Base-by-base conservation (phyloP, 2,329 filamentous ascomycete species). In the Chaetomiaceae sp. region DNA sequence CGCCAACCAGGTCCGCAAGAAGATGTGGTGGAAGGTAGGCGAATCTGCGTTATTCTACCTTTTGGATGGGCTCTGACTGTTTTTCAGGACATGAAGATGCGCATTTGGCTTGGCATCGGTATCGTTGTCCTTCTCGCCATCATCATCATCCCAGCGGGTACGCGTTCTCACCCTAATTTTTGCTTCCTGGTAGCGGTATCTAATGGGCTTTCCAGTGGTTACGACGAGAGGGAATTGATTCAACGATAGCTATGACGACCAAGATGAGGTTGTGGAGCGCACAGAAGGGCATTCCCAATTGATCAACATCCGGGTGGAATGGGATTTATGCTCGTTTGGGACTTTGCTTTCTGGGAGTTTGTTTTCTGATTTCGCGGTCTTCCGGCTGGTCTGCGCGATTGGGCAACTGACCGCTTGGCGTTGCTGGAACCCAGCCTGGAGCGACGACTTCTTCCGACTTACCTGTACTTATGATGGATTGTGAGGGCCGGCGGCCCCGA, bases 41-140 rank as follows among this genome's bases (percentile, higher is more conserved):
- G 7, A 4, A 23, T 30, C 8, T 23, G 4, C 23, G 27, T 16
- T 20, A 6, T 30, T 14, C 45, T 20, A 3, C 16, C 8, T 16
- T 5, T 3, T 7, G 11, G 11, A 10, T 27, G 16, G 13, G 45
- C 30, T 29, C 43, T 62, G 29, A 59, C 59, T 41, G 18, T 42
- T 16, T n/a, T 16, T 4, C 37, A 66, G 82, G 92, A 97, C 69
- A 95, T 96, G 90, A 97, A 97, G 84, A 99, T 99, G 94, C 86
- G 94, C 72, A 94, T 96, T 79, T 97, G 92, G 75, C 78, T 99
- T 64, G 87, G 95, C 68, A 79, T 85, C 55, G 94, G 91, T 66
- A 87, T 99, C 73, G 87, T 97, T 71, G 81, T 97, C 63, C 79
- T 99, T 64, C 81, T 99, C 62, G 76, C 95, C 64, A 82, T 99